Base-by-base conservation (phyloP, 2,329 filamentous ascomycete species). In the Stylonectria norvegica region DNA sequence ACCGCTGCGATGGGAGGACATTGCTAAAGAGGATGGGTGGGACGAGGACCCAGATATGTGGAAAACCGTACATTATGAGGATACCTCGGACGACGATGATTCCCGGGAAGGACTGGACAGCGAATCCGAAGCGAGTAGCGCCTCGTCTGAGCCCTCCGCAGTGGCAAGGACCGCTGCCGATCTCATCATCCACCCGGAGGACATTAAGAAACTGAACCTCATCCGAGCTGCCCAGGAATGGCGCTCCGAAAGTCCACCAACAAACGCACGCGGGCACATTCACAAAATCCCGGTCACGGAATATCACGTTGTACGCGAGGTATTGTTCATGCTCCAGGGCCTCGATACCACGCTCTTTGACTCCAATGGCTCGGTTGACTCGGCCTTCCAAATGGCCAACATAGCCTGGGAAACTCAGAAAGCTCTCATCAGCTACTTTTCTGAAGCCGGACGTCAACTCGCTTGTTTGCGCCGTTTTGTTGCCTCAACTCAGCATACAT, bases 321-420 rank as follows among this genome's bases (percentile, higher is more conserved):
- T 81, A 0, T 69, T 96, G 1, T 91, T 88, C 55, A 94, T 96
- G 87, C 74, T 97, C 0, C 78, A 81, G 38, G 90, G 90, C 1
- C 68, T 93, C 4, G 76, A 82, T 5, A 91, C 86, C 3, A 83
- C 81, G 2, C 58, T 95, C 1, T 95, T 90, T 54, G 67, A 66
- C 40, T 16, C 52, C 4, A 56, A 70, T 34, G 69, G 66, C 11
- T 49, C 59, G 5, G 68, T 69, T 0, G 59, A 64, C 2, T 54
- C 65, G 4, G 53, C 52, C 1, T 77, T 71, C 38, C 71, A 77
- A 40, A 65, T 79, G 18, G 55, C 63, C 0, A 67, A 73, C 41
- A 60, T 77, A 9, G 71, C 71, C 0, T 70, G 67, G 68, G 69
- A 75, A 16, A 69, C 73, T 1, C 71, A 76, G 56, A 67, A 63